Evolutionary conservation across 441 rosid genomes (phyloP).

Genomic region (Gossypium schwendimanii): DNA sequence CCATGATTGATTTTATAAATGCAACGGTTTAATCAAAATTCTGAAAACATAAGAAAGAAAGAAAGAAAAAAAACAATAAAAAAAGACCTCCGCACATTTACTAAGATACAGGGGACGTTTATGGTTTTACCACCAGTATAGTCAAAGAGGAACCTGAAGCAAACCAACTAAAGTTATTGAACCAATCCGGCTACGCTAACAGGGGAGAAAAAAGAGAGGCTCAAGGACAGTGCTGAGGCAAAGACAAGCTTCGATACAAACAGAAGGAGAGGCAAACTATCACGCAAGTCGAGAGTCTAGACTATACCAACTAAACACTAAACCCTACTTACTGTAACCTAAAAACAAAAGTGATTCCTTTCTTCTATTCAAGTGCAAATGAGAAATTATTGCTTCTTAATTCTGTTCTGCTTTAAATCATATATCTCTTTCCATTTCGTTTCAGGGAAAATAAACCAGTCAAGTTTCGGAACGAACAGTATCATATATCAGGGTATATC

Average conservation of each 20-base stretch:
- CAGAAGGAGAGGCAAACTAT: neutral
- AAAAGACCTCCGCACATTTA: neutral
- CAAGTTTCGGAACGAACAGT: neutral
- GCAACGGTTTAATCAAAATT: neutral
- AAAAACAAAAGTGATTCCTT: neutral
- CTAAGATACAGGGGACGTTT: slow-evolving; percentile 15
- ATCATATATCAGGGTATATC: neutral
- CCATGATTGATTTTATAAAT: neutral
- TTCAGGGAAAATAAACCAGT: neutral
- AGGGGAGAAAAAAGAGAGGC: neutral
- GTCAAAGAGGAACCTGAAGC: slow-evolving; percentile 13
- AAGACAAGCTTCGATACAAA: neutral
- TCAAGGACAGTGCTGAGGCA: neutral
- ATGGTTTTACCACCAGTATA: slow-evolving; percentile 5
- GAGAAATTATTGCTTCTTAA: no score
- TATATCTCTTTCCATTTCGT: neutral
- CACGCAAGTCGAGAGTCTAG: neutral
- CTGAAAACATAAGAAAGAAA: slow-evolving; percentile 1
- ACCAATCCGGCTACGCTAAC: neutral
- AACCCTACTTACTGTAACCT: neutral
- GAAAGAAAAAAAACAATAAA: neutral
- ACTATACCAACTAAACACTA: neutral
- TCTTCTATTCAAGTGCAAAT: neutral
- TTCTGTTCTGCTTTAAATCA: no score
- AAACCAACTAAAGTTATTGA: slow-evolving; percentile 4